Evolutionary conservation across 352 stramenopile genomes (phyloP).

Genomic region (Pythium folliculosum): DNA sequence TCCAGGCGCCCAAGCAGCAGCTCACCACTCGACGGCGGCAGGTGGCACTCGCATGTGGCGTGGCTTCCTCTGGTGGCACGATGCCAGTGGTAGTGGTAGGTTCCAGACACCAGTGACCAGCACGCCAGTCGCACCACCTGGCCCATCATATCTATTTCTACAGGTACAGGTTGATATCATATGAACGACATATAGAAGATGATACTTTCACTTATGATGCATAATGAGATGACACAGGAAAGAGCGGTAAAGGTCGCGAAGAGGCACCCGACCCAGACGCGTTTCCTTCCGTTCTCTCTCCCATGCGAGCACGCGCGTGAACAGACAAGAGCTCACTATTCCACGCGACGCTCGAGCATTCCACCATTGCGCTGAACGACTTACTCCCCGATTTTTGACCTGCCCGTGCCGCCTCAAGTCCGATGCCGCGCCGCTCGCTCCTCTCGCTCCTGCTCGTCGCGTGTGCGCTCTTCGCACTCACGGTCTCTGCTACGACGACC

Average conservation of each 20-base stretch:
- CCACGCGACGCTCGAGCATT: too few relatives aligned
- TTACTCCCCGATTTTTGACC: neutral
- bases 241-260: neutral
- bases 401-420: neutral
- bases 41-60: too few relatives aligned
- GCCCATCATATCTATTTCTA: conserved; percentile 1
- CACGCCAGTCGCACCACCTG: neutral
- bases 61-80: too few relatives aligned
- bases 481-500: conserved; percentile 1
- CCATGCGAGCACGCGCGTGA: neutral
- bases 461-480: neutral
- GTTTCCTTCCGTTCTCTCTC: neutral
- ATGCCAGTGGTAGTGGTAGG: too few relatives aligned
- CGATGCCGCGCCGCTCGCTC: neutral
- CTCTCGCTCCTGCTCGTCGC: conserved; percentile 3
- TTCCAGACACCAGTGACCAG: neutral
- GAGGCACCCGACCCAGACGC: neutral
- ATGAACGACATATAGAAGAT: too few relatives aligned
- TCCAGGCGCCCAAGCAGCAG: neutral
- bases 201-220: too few relatives aligned
- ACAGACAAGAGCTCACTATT: too few relatives aligned
- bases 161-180: too few relatives aligned
- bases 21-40: too few relatives aligned
- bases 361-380: too few relatives aligned
- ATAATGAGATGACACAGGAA: neutral